phyloP scores from a whole-genome alignment of 768 basidiomycete genomes.

The Hemileccinum rubropunctum region DNA sequence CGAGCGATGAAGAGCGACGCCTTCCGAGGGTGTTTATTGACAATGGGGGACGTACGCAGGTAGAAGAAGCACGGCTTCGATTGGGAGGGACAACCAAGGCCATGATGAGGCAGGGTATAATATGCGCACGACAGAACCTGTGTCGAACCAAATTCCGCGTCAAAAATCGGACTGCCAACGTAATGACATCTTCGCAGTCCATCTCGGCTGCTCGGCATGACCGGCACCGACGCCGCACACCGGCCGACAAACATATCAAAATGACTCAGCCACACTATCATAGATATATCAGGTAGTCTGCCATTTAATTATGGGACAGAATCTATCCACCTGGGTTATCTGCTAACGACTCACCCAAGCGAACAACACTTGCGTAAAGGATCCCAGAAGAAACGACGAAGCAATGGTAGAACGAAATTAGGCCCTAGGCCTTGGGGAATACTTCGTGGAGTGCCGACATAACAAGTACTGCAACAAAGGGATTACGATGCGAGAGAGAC shows the following conservation, averaged over 20 bases:
- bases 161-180: constrained; percentile 24
- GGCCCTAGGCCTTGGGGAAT: too few species aligned
- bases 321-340: too few species aligned
- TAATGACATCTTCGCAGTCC: constrained; percentile 10
- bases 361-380: too few species aligned
- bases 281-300: too few species aligned
- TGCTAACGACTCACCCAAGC: too few species aligned
- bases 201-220: constrained; percentile 22
- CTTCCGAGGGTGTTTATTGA: constrained; percentile 54
- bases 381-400: too few species aligned
- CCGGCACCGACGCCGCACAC: neutral
- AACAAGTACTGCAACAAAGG: too few species aligned
- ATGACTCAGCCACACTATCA: constrained; percentile 18
- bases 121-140: neutral
- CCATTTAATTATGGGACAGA: too few species aligned
- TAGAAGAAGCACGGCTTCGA: constrained; percentile 59
- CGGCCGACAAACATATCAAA: neutral
- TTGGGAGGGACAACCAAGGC: constrained; percentile 36
- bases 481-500: too few species aligned
- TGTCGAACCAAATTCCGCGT: constrained; percentile 7
- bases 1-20: constrained; percentile 49
- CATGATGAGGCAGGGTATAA: constrained; percentile 18
- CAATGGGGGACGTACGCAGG: constrained; percentile 50
- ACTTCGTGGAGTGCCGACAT: too few species aligned
- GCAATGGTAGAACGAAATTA: too few species aligned